Evolutionary conservation across 129 eudicot genomes (phyloP).

Genomic region (Flaveria robusta): DNA sequence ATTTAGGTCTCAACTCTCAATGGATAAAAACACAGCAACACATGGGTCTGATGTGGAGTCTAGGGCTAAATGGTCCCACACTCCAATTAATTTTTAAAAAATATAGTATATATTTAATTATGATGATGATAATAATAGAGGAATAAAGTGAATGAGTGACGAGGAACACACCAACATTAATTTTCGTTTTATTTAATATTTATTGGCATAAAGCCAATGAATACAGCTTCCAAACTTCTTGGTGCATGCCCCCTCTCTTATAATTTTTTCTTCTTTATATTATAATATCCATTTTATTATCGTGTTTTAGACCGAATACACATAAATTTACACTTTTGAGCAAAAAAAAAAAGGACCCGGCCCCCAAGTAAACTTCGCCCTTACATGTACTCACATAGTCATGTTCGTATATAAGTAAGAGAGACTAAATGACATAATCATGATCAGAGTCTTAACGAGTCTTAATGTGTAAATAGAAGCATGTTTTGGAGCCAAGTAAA

Average conservation of each 20-base stretch:
- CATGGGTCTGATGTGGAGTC: conserved; percentile 40
- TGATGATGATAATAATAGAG: background rate
- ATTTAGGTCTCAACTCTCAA: conserved; percentile 8
- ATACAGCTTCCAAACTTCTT: conserved; percentile 57
- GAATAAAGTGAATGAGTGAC: conserved; percentile 30
- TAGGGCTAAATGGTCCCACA: conserved; percentile 10
- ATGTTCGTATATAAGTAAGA: too few relatives aligned
- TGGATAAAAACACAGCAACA: conserved; percentile 27
- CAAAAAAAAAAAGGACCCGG: too few relatives aligned
- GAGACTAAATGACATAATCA: background rate
- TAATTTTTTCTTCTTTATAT: background rate
- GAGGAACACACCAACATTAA: conserved; percentile 37
- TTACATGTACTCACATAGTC: too few relatives aligned
- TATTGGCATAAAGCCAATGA: conserved; percentile 27
- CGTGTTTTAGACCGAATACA: too few relatives aligned
- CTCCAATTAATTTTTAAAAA: background rate
- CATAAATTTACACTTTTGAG: too few relatives aligned
- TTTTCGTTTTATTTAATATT: conserved; percentile 9
- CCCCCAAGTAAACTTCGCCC: too few relatives aligned
- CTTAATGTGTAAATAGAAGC: background rate
- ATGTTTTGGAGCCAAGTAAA: background rate
- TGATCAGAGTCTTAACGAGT: background rate
- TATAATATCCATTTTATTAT: background rate
- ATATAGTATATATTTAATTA: background rate
- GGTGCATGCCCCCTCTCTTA: conserved; percentile 30